Evolutionary conservation across 1,284 basidiomycete genomes (phyloP), one percentile per base, ranked within the genome.

Genomic region (Inonotus hispidus): DNA sequence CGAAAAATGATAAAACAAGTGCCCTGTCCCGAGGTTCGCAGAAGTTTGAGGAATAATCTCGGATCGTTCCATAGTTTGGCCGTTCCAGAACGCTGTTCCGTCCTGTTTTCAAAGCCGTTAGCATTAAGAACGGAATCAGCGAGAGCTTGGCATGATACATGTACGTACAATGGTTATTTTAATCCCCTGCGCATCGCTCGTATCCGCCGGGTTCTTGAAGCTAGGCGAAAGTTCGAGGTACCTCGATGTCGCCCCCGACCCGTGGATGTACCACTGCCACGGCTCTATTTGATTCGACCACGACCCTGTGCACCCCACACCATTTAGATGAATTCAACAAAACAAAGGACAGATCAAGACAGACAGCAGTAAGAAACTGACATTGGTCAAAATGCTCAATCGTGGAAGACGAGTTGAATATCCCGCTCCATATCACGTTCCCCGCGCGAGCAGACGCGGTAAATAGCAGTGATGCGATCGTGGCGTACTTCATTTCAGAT

Each of bases 231-330:
- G 49, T 35, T 55, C 66, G n/a, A 71, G 68, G 64, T 71, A 71
- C 47, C 64, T 56, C 27, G 70, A 64, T 23, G 68, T 68, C 10
- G 67, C 49, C 11, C 53, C 60, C n/a, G 63, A 62, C 29, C 70
- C 70, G 55, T 71, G 69, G 52, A 71, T 71, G 63, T 71, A 71
- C 66, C 66, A 69, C 35, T 69, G 69, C 61, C 67, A 68, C 43
- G 59, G 59, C 39, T 59, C 62, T 38, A 69, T 67, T 59, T 68
- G 61, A 62, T 64, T 64, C 39, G 66, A 63, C 59, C 60, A 68
- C 32, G 66, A 66, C 67, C 67, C 66, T 67, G 16, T 39, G 6
- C 27, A 53, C 43, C 27, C 27, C 57, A 16, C 52, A 47, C 23
- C 41, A 29, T 47, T 27, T 5, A 45, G 13, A 16, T 32, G 53